These are phyloP conservation scores for Dactylellina haptotyla DNA, from an alignment of 2,329 filamentous ascomycete genomes.

Conservation along the genomic window DNA sequence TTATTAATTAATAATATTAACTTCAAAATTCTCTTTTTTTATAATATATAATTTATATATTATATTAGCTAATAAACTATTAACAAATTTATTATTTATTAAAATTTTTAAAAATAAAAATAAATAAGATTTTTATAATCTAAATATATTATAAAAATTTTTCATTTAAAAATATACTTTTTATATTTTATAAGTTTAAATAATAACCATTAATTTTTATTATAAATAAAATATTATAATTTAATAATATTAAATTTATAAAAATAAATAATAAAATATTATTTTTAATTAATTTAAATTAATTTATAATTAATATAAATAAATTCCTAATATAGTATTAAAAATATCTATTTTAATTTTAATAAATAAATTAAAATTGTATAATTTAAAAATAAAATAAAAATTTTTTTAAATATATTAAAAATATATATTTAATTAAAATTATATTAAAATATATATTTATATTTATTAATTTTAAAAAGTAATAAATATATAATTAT, in stretches of 20 bases:
- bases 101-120: not conserved
- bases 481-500: not conserved
- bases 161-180: not conserved
- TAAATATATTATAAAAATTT: not conserved
- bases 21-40: not conserved
- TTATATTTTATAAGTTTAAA: too few species aligned
- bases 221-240: not conserved
- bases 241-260: not conserved
- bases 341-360: too few species aligned
- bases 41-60: too few species aligned
- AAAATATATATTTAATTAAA: not conserved
- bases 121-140: not conserved
- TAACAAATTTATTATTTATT: not conserved
- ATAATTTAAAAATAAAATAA: not conserved
- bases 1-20: too few species aligned
- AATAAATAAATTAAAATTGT: not conserved
- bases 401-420: not conserved
- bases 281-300: not conserved
- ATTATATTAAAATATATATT: not conserved
- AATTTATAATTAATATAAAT: not conserved
- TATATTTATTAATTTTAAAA: not conserved
- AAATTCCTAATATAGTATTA: too few species aligned
- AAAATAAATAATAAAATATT: not conserved
- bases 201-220: too few species aligned
- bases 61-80: not conserved